Conservation (phyloP, 352 stramenopile species). For the Phytophthora vignae region DNA sequence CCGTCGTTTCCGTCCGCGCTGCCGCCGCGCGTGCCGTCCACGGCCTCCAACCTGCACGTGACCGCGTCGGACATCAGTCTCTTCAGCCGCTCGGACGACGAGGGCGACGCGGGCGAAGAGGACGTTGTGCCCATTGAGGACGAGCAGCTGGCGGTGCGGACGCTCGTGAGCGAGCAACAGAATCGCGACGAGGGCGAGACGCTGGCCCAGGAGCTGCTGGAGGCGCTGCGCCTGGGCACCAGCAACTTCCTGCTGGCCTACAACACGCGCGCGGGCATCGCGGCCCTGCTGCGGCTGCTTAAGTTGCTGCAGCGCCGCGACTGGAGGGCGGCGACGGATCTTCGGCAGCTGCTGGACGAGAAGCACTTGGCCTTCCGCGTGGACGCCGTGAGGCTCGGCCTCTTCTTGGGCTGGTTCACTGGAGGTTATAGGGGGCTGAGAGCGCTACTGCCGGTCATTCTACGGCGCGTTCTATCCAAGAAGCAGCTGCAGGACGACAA, state of each 20-base stretch:
- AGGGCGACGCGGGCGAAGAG: conserved; percentile 19
- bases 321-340: conserved; percentile 56
- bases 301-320: conserved; percentile 69
- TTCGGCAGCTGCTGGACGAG: conserved; percentile 77
- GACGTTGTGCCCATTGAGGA: conserved; percentile 12
- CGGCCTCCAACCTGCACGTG: conserved; percentile 39
- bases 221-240: conserved; percentile 76
- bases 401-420: conserved; percentile 89
- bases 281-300: conserved; percentile 73
- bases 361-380: conserved; percentile 82
- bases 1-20: conserved; percentile 18
- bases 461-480: conserved; percentile 41
- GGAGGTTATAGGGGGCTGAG: conserved; percentile 74
- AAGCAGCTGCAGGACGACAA: conserved; percentile 29
- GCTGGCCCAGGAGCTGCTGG: conserved; percentile 65
- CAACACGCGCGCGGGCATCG: conserved; percentile 87
- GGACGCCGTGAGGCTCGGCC: conserved; percentile 84
- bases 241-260: conserved; percentile 90
- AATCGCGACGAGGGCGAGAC: conserved; percentile 34
- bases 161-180: conserved; percentile 37
- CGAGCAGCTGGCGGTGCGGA: conserved; percentile 32
- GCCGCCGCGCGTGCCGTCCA: conserved; percentile 37
- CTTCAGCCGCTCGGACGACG: conserved; percentile 44
- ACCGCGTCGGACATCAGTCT: conserved; percentile 56
- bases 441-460: conserved; percentile 58